phyloP scores from a whole-genome alignment of 345 rosid species.

The Salix caprea region DNA sequence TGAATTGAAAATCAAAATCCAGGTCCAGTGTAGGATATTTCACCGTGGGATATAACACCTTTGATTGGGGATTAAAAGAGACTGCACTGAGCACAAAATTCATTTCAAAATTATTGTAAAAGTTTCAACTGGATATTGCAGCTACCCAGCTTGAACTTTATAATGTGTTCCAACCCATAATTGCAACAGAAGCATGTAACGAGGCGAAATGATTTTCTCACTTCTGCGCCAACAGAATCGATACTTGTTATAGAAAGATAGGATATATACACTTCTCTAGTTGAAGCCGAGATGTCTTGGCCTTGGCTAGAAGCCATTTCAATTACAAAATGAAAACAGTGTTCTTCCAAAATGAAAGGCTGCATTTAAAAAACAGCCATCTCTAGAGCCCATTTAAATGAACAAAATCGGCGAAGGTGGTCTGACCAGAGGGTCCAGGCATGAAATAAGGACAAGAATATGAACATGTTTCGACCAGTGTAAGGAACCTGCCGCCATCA shows the following conservation, averaged over 20 bases:
- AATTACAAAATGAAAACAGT: background rate
- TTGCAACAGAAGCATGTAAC: background rate
- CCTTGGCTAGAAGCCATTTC: background rate
- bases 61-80: no score
- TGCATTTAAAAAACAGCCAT: conserved; percentile 6
- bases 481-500: background rate
- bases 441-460: background rate
- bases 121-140: no score
- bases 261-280: background rate
- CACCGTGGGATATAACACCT: no score
- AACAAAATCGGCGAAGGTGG: background rate
- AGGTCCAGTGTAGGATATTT: no score
- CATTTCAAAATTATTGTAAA: no score
- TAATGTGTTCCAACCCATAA: background rate
- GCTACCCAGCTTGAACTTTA: no score
- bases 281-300: conserved; percentile 4
- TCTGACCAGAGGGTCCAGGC: background rate
- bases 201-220: background rate
- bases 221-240: background rate
- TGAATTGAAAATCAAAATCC: no score
- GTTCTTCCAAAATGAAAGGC: conserved; percentile 5
- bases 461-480: background rate
- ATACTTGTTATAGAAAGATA: background rate
- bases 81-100: no score
- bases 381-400: background rate